Evolutionary conservation across 768 basidiomycete genomes (phyloP), one percentile per base, ranked within the genome.

Genomic region (Pulveroboletus sp.): DNA sequence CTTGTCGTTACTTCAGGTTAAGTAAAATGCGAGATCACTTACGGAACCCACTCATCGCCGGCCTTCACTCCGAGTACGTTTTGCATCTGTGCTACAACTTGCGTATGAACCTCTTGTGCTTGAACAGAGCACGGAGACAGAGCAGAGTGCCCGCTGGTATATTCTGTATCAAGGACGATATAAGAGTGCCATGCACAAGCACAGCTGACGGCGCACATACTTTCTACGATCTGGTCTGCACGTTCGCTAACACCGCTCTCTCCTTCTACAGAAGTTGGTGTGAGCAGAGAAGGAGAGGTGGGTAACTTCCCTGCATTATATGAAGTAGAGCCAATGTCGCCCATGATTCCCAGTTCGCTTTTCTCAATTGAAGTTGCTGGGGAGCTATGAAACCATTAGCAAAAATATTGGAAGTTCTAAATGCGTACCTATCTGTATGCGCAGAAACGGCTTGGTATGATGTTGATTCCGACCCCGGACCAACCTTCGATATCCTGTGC

Each of bases 1-100:
- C 16, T n/a, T n/a, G 40, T 21, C 6, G 3, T 44, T 14, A n/a
- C 2, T 17, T 39, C 36, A 42, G 5, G 25, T 37, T 36, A 6
- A 23, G 4, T 7, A 7, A 29, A 23, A 5, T 6, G 12, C 21
- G 16, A 40, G 19, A 37, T 23, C 8, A 38, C 57, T 48, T 31
- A 60, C 57, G 14, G 19, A 38, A 34, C 24, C 43, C 56, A 47
- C 2, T 42, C 24, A 12, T 33, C 13, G 13, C 43, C 40, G 13
- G 2, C 21, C 14, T 27, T 32, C 40, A 12, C 2, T 12, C 10
- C 19, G 1, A 14, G 9, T 11, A 3, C 11, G 14, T 16, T 43
- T 31, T 44, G 32, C 10, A 12, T 23, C 5, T 11, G 13, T 11
- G 17, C 1, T 4, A 24, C 27, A 9, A 29, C 2, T 33, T 16